phyloP scores from a whole-genome alignment of 768 basidiomycete species.

The Russula virescens region DNA sequence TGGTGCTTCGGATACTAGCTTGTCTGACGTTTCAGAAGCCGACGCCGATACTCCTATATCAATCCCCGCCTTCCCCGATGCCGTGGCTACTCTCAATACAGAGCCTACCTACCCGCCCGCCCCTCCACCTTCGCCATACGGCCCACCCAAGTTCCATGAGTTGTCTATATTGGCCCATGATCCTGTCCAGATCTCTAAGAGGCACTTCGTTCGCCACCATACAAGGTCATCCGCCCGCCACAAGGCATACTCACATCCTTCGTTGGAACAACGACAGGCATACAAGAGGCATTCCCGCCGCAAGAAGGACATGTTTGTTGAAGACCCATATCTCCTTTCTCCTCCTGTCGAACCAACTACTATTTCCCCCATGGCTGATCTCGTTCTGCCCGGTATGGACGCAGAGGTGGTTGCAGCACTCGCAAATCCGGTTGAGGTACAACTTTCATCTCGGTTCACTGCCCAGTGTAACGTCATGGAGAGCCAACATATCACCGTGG shows the following conservation, averaged over 20 bases:
- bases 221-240: constrained; percentile 4
- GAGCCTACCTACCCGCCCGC: not conserved
- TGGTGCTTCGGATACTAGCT: not conserved
- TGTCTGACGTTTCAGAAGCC: not conserved
- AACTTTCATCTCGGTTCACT: not conserved
- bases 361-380: not conserved
- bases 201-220: not conserved
- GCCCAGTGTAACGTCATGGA: not conserved
- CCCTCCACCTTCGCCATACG: not conserved
- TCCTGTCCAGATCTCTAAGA: not conserved
- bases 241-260: constrained; percentile 4
- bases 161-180: not conserved
- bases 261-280: constrained; percentile 8
- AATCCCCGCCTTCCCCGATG: not conserved
- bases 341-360: not conserved
- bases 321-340: not conserved
- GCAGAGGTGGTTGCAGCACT: not conserved
- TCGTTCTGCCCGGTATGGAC: not conserved
- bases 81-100: too few species aligned
- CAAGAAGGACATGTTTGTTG: constrained; percentile 8
- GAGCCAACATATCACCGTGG: not conserved
- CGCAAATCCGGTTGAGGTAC: not conserved
- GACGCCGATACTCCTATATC: not conserved
- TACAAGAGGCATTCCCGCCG: not conserved
- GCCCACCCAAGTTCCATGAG: not conserved